Base-by-base conservation (phyloP, 2,329 filamentous ascomycete genomes). In the Penicillium sp. region DNA sequence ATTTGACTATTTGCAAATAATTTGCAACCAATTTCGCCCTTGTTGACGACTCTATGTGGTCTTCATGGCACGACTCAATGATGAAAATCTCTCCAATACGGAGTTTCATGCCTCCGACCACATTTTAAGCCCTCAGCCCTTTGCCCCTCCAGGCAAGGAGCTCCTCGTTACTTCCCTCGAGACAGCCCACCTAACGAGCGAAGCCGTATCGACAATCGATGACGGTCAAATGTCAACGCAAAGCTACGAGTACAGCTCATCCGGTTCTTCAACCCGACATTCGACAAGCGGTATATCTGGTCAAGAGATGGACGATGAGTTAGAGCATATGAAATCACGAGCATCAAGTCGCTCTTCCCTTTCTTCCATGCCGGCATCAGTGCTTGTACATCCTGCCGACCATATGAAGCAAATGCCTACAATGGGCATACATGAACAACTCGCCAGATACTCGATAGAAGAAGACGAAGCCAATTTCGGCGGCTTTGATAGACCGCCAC, bases 291-390 rank as follows among this genome's bases (percentile, higher is more conserved):
- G 73, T 42, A 64, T 68, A 13, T 65, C 70, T 42, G 65, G 63
- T 33, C 68, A 57, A 8, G 67, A 73, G 33, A 58, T 70, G 45
- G 73, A 75, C 22, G 72, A 73, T 35, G 72, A 72, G 16, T 56
- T 70, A n/a, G 59, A 61, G 6, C 65, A 64, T 1, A 35, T 67
- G 30, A 68, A 69, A 35, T 76, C 74, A 1, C 65, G 71, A 51
- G 63, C 71, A 42, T 78, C 77, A 5, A 79, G 76, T 58, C 75
- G 72, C 37, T 79, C 78, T 6, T 80, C 78, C 1, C 66, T 79
- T 26, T 79, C 77, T 6, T 80, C 78, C 0, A 66, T 78, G 11
- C 77, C 78, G 5, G 74, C 70, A 19, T 79, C 77, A 1, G 73
- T 78, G 6, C 65, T 78, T 7, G 64, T 76, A 10, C 72, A 76